Evolutionary conservation across 2,329 filamentous ascomycete species (phyloP).

Genomic region (Fusarium lateritium): DNA sequence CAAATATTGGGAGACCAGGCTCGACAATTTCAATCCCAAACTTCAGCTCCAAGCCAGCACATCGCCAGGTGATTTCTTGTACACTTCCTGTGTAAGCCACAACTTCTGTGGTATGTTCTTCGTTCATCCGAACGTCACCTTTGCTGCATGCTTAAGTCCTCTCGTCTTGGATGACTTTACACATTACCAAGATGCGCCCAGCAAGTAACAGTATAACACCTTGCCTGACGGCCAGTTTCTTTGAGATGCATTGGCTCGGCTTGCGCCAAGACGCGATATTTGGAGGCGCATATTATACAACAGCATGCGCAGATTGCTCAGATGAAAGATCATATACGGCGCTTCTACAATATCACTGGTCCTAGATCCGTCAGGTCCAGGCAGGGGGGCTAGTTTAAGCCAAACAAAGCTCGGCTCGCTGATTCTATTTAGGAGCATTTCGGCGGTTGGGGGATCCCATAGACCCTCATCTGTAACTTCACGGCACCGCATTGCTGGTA

Average conservation of each 20-base stretch:
- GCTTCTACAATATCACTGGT: slow-evolving; percentile 7
- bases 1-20: background rate
- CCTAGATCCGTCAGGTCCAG: background rate
- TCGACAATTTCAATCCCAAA: background rate
- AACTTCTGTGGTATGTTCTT: background rate
- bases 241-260: background rate
- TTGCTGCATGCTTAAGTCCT: slow-evolving; percentile 1
- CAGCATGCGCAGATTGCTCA: background rate
- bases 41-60: background rate
- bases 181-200: background rate
- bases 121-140: background rate
- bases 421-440: slow-evolving; percentile 1
- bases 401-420: background rate
- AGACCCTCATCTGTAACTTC: slow-evolving; percentile 2
- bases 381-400: background rate
- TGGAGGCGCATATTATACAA: background rate
- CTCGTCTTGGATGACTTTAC: slow-evolving; percentile 21
- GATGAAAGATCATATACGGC: slow-evolving; percentile 1
- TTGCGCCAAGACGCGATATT: slow-evolving; percentile 1
- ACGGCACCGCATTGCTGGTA: slow-evolving; percentile 4
- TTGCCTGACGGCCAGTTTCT: background rate
- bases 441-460: background rate
- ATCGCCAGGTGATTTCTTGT: slow-evolving; percentile 1
- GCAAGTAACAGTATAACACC: slow-evolving; percentile 2
- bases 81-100: slow-evolving; percentile 1